Evolutionary conservation across 1,284 basidiomycete species (phyloP), one percentile per base, ranked within the genome.

Genomic region (Uromyces viciae-fabae): DNA sequence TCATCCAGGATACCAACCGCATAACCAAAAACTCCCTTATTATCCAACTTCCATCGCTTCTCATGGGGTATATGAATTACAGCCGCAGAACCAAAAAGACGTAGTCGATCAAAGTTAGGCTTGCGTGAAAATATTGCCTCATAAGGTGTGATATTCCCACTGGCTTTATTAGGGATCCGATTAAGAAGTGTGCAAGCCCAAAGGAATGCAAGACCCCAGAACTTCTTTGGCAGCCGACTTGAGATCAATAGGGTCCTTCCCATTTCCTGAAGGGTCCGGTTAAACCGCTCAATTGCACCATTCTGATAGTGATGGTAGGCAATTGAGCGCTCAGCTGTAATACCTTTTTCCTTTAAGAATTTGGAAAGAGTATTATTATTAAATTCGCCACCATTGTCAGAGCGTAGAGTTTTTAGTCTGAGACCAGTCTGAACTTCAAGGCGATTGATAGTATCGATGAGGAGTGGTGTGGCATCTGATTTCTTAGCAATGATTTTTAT

Each of bases 361-460:
- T 22, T 22, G 1, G 9, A 19, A 2, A 72, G 69, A 5, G 4
- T 9, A 2, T 72, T 38, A 38, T 5, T 40, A 14, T 28, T 28
- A 31, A 60, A 75, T 43, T 75, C 56, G 3, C 73, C 56, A 14
- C 75, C 75, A 17, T 49, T 49, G 19, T 76, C 60, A 7, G 75
- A 66, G 0, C 62, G 58, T 9, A 76, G n/a, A 14, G 40, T 75
- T 22, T 75, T 75, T 2, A 76, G n/a, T 5, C 28, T 36, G 38
- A 38, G 1, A 5, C 62, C 42, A n/a, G 42, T 66, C 3, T 14
- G 0, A 31, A 5, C 25, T 38, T 40, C 73, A 5, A 75, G 17
- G 25, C 62, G 62, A 11, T 11, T 3, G 38, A 66, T 66, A 8
- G 22, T 42, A 4, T 66, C 19, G 14, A 14, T 11, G 17, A 60